Evolutionary conservation across 768 basidiomycete genomes (phyloP).

Genomic region (Leccinum boreale): DNA sequence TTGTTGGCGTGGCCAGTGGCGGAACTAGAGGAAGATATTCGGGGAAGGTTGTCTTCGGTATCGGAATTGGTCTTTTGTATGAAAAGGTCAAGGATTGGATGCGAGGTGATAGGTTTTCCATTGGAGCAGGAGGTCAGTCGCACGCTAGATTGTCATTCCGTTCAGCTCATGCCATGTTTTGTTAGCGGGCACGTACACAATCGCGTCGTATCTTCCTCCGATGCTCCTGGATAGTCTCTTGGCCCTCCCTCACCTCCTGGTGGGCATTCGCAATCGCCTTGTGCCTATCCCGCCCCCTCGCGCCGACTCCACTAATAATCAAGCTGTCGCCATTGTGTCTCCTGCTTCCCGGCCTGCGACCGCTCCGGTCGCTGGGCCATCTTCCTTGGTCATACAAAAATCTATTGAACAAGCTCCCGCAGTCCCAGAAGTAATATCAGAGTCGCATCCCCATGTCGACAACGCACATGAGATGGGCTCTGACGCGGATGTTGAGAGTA

Average conservation of each 20-base stretch:
- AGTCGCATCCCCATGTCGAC: conserved; percentile 9
- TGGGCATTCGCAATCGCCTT: conserved; percentile 60
- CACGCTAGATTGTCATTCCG: background rate
- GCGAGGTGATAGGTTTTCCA: conserved; percentile 62
- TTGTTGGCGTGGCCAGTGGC: conserved; percentile 58
- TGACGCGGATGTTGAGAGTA: conserved; percentile 69
- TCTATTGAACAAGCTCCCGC: conserved; percentile 7
- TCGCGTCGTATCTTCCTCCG: conserved; percentile 69
- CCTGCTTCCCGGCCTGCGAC: conserved; percentile 13
- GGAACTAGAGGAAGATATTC: conserved; percentile 42
- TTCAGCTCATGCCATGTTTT: conserved; percentile 10
- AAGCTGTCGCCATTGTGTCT: conserved; percentile 16
- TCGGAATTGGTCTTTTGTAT: conserved; percentile 40
- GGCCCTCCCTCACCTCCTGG: conserved; percentile 61
- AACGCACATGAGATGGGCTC: conserved; percentile 46
- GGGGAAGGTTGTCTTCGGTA: conserved; percentile 39
- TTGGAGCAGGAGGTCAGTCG: conserved; percentile 76
- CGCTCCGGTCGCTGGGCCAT: conserved; percentile 1
- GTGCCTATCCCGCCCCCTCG: conserved; percentile 46
- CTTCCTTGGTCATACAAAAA: conserved; percentile 1
- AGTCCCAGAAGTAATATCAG: conserved; percentile 4
- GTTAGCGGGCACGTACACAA: conserved; percentile 64
- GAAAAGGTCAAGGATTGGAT: conserved; percentile 51
- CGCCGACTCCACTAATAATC: conserved; percentile 32
- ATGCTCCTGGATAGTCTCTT: conserved; percentile 62